A percentile compares a stretch with the other conserved stretches of the same genome.
Evolutionary conservation across 2,329 filamentous ascomycete species (phyloP).

Genomic region (Clonostachys byssicola): DNA sequence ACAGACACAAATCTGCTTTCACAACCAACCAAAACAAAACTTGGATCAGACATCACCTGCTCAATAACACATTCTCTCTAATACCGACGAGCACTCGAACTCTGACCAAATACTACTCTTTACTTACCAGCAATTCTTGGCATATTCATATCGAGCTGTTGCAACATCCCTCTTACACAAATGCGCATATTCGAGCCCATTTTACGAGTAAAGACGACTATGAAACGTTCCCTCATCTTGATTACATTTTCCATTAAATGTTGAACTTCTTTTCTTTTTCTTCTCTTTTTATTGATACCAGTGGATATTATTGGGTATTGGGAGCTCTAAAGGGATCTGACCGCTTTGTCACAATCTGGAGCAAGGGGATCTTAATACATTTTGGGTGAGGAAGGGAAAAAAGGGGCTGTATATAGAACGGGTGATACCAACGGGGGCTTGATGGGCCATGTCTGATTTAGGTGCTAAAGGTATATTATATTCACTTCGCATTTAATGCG

Average conservation of each 20-base stretch:
- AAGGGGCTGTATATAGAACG: no score
- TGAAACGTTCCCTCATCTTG: constrained; percentile 4
- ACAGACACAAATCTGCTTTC: background rate
- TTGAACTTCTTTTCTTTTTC: constrained; percentile 6
- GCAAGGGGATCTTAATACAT: no score
- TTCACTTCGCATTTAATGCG: background rate
- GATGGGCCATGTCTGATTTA: background rate
- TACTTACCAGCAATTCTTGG: no score
- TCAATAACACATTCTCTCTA: background rate
- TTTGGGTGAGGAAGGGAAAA: no score
- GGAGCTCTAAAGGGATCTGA: no score
- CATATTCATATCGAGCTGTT: no score
- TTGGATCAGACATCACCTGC: background rate
- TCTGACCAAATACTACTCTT: no score
- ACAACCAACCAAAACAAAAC: background rate
- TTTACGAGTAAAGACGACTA: constrained; percentile 1
- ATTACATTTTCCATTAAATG: background rate
- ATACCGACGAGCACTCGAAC: background rate
- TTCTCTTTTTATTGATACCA: constrained; percentile 14
- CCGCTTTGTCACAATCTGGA: no score
- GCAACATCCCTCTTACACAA: no score
- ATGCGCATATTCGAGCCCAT: no score
- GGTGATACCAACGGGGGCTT: background rate
- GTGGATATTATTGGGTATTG: background rate
- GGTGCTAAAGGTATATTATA: no score